These are phyloP conservation scores for Tylopilus orsonianus DNA, from an alignment of 1,284 basidiomycete species.

Conservation along the genomic window DNA sequence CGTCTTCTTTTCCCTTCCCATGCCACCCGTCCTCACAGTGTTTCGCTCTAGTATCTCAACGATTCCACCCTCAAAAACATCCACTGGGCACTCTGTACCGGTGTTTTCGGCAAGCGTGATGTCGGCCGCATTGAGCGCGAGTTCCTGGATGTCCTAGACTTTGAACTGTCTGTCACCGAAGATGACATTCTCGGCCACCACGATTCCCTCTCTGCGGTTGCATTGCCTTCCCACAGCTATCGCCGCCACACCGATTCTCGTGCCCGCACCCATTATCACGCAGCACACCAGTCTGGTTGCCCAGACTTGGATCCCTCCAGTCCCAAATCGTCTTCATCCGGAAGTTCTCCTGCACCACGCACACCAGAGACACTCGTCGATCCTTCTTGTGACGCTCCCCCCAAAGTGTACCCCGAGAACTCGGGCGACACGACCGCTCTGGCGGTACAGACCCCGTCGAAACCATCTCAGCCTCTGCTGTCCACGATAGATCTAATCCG, in stretches of 20 bases:
- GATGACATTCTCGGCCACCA: slow-evolving; percentile 64
- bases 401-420: slow-evolving; percentile 23
- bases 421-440: slow-evolving; percentile 6
- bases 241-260: slow-evolving; percentile 25
- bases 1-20: slow-evolving; percentile 12
- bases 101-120: slow-evolving; percentile 75
- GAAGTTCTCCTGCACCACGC: slow-evolving; percentile 31
- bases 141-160: slow-evolving; percentile 74
- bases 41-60: slow-evolving; percentile 56
- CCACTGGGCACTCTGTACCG: slow-evolving; percentile 76
- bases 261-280: slow-evolving; percentile 22
- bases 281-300: slow-evolving; percentile 17
- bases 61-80: slow-evolving; percentile 76
- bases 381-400: slow-evolving; percentile 7
- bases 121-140: slow-evolving; percentile 76
- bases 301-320: slow-evolving; percentile 34
- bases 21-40: slow-evolving; percentile 17
- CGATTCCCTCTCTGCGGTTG: slow-evolving; percentile 47
- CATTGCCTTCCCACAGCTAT: slow-evolving; percentile 29
- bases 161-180: slow-evolving; percentile 63
- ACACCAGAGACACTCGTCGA: slow-evolving; percentile 27
- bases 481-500: slow-evolving; percentile 35
- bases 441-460: slow-evolving; percentile 14
- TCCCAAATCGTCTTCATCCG: slow-evolving; percentile 36
- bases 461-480: slow-evolving; percentile 16